Base-by-base conservation (phyloP, 331 rosid species). In the Dryas integrifolia region DNA sequence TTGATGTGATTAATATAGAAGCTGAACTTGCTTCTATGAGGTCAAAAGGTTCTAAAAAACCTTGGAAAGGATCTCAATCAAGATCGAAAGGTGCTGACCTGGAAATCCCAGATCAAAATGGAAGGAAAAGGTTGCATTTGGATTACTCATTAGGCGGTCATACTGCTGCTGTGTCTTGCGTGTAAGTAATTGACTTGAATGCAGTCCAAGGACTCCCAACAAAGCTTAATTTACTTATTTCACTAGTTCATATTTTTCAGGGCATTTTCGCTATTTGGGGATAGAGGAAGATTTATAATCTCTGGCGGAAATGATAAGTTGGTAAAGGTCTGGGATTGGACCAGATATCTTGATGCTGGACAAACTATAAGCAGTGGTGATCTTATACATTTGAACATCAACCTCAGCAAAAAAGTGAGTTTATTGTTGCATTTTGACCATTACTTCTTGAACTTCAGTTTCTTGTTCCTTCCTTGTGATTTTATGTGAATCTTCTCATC, bases 301-400 rank as follows among this genome's bases (percentile, higher is more conserved):
- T 94, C 97, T 4, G 96, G 98, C 11, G 98, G 95, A 72, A 88
- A 94, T 43, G 98, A 91, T 73, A 89, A 83, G 78, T 79, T 80
- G 50, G 89, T 91, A 82, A 94, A 94, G 85, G 77, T 94, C 44
- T 94, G 97, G 98, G 86, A 91, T 78, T 91, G 95, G 94, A 78
- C 86, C 16, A 67, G 79, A 51, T 72, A 76, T 84, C 65, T 67
- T 52, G 82, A 86, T 63, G 75, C 67, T 12, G 92, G 82, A 70
- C 58, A 79, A 78, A 46, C 82, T 67, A 43, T 77, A 77, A 47
- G 79, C 60, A 60, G 87, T 72, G 65, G 84, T 76, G 57, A 84
- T 76, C 76, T 74, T 84, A 72, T 75, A 62, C 77, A 59, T 14
- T 60, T 72, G 64, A 83, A 75, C 65, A 75, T 86, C 78, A 61